These are phyloP conservation scores for Fusarium beomiforme DNA, from an alignment of 2,329 filamentous ascomycete species.

Conservation along the genomic window DNA sequence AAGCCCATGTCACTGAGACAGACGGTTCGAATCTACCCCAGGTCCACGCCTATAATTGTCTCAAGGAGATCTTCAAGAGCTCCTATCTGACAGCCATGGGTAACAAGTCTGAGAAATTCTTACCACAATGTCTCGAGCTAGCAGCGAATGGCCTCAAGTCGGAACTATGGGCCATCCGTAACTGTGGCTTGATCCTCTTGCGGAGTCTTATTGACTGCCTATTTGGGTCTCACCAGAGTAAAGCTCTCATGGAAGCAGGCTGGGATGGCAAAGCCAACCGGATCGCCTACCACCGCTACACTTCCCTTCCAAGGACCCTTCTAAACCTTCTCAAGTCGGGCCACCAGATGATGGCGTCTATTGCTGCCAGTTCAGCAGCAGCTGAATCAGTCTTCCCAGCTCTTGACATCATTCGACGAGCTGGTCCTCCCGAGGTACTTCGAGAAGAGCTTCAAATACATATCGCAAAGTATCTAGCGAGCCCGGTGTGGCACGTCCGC, in stretches of 20 bases:
- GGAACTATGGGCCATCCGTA: constrained; percentile 91
- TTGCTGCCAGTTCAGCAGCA: constrained; percentile 49
- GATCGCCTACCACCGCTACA: constrained; percentile 76
- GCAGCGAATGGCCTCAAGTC: constrained; percentile 83
- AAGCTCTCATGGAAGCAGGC: constrained; percentile 66
- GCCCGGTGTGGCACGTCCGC: constrained; percentile 80
- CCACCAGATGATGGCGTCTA: constrained; percentile 55
- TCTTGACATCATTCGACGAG: constrained; percentile 81
- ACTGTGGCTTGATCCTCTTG: constrained; percentile 90
- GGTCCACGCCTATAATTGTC: constrained; percentile 92
- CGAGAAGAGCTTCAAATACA: constrained; percentile 64
- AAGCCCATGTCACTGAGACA: constrained; percentile 64
- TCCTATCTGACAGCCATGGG: constrained; percentile 79
- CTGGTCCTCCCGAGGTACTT: constrained; percentile 69
- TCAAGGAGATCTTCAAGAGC: constrained; percentile 91
- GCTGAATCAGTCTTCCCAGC: constrained; percentile 84
- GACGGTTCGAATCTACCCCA: constrained; percentile 80
- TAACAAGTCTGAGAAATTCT: constrained; percentile 75
- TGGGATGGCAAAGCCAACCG: constrained; percentile 72
- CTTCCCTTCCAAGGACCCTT: constrained; percentile 71
- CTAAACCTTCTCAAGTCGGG: constrained; percentile 68
- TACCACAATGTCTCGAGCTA: constrained; percentile 79
- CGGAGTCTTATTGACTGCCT: constrained; percentile 84
- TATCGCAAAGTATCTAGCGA: constrained; percentile 72
- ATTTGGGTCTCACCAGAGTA: constrained; percentile 80